Conservation (phyloP, 176 grass and related monocot genomes). For the Raddia guianensis region DNA sequence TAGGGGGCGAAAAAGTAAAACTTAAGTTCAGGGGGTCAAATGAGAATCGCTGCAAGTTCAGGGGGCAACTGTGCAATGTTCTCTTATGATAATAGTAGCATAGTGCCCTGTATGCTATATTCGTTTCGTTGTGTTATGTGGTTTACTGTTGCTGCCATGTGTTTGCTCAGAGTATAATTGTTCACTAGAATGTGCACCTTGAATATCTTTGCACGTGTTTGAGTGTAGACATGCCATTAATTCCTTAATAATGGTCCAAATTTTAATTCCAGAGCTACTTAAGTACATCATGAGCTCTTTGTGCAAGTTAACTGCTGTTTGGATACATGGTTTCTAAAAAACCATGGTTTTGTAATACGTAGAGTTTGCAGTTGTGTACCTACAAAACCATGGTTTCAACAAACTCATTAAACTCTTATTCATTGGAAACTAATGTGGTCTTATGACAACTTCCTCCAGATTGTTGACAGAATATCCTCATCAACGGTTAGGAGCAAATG, state of each 20-base stretch:
- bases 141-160: neutral
- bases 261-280: conserved; percentile 29
- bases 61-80: no score
- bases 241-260: neutral
- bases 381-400: no score
- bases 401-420: no score
- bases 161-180: conserved; percentile 5
- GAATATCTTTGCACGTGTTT: conserved; percentile 15
- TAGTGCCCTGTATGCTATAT: neutral
- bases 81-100: conserved; percentile 18
- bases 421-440: neutral
- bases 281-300: conserved; percentile 36
- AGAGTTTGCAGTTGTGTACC: no score
- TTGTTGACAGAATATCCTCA: conserved; percentile 99
- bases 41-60: no score
- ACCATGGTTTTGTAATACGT: no score
- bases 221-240: conserved; percentile 4
- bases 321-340: neutral
- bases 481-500: conserved; percentile 88
- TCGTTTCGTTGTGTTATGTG: conserved; percentile 26
- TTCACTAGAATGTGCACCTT: conserved; percentile 27
- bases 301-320: conserved; percentile 10
- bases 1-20: no score
- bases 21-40: no score
- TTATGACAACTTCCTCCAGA: conserved; percentile 52